phyloP scores from a whole-genome alignment of 1,284 basidiomycete species.

The Cryptococcus sp. region DNA sequence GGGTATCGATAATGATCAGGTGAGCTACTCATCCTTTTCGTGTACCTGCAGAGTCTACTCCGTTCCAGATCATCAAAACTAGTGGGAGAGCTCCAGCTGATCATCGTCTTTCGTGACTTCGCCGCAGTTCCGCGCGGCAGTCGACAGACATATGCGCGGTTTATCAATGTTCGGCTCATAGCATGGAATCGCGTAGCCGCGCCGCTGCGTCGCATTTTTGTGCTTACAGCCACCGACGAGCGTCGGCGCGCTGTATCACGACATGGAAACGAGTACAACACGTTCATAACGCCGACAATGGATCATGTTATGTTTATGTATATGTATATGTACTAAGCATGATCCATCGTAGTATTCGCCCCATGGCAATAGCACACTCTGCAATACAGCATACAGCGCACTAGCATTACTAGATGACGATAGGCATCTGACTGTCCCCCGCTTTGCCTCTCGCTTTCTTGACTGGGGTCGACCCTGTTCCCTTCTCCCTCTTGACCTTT shows the following conservation, averaged over 20 bases:
- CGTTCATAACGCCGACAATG: neutral
- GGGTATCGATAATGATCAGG: conserved; percentile 81
- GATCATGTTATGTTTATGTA: neutral
- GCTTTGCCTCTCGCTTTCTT: conserved; percentile 28
- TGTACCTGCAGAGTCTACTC: neutral
- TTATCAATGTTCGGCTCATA: conserved; percentile 51
- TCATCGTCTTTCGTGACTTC: neutral
- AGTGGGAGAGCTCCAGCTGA: neutral
- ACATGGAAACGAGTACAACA: neutral
- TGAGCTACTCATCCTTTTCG: conserved; percentile 24
- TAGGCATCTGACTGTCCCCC: neutral
- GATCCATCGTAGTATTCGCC: too few species aligned
- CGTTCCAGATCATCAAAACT: neutral
- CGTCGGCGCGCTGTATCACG: neutral
- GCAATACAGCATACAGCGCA: too few species aligned
- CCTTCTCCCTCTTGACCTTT: conserved; percentile 12
- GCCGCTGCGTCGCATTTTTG: neutral
- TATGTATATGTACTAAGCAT: neutral
- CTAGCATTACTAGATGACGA: neutral
- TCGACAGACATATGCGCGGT: conserved; percentile 68
- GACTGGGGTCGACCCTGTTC: conserved; percentile 10
- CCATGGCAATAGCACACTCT: too few species aligned
- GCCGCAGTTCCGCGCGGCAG: conserved; percentile 73
- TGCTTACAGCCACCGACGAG: neutral
- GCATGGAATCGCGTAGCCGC: neutral